Percentiles rank a stretch among this genome's conserved stretches.
These are phyloP conservation scores for Senna tora DNA, from an alignment of 306 rosid species.

Conservation along the genomic window DNA sequence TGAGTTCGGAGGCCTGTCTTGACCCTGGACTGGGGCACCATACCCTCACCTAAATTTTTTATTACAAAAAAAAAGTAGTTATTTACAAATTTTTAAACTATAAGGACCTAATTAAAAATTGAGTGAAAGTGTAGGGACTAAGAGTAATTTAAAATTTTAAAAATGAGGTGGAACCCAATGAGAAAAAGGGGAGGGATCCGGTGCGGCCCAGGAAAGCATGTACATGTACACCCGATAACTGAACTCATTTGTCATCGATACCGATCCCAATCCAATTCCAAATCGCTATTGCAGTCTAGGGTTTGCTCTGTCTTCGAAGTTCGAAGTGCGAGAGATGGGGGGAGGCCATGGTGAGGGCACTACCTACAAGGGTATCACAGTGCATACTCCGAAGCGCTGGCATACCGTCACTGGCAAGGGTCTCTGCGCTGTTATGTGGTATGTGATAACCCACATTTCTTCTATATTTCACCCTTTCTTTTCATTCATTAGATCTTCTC, in stretches of 20 bases:
- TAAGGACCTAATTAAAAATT: too few relatives aligned
- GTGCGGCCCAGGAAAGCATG: background rate
- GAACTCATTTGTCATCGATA: background rate
- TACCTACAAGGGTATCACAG: slow-evolving; percentile 49
- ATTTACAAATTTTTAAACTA: too few relatives aligned
- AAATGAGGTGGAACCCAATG: too few relatives aligned
- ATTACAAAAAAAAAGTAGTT: too few relatives aligned
- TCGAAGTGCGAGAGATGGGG: slow-evolving; percentile 26
- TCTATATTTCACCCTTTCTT: background rate
- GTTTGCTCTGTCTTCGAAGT: background rate
- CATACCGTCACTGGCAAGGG: slow-evolving; percentile 90
- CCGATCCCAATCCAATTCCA: background rate
- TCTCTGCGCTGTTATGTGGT: slow-evolving; percentile 91
- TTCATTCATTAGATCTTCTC: background rate
- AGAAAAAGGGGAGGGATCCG: background rate
- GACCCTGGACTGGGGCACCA: too few relatives aligned
- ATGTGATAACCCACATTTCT: background rate
- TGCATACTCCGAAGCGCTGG: slow-evolving; percentile 77
- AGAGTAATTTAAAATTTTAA: too few relatives aligned
- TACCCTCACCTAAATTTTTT: too few relatives aligned
- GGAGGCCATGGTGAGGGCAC: slow-evolving; percentile 51
- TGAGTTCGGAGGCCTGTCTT: too few relatives aligned
- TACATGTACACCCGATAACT: background rate
- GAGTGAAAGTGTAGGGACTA: too few relatives aligned
- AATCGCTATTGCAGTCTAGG: background rate